Percentiles rank a stretch among this genome's conserved stretches.
Evolutionary conservation across 2,329 filamentous ascomycete genomes (phyloP).

Genomic region (Pseudogymnoascus destructans): DNA sequence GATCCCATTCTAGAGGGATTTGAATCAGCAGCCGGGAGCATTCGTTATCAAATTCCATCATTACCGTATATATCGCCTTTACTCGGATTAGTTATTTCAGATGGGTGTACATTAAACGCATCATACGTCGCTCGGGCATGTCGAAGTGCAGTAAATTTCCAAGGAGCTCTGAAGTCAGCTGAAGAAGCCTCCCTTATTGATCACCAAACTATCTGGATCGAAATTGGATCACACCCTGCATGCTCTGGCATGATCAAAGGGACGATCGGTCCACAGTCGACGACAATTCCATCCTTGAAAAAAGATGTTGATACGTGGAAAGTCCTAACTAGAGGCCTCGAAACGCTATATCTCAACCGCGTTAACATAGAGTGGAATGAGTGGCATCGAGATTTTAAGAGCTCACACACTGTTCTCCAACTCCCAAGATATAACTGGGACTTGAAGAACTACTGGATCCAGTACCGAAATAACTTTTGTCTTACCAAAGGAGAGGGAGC

Average conservation of each 20-base stretch:
- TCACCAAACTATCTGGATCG: slow-evolving; percentile 54
- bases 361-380: slow-evolving; percentile 43
- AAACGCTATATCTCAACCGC: slow-evolving; percentile 35
- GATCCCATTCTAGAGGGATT: slow-evolving; percentile 48
- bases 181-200: slow-evolving; percentile 47
- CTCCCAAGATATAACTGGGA: slow-evolving; percentile 50
- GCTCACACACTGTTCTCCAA: slow-evolving; percentile 37
- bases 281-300: slow-evolving; percentile 33
- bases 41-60: slow-evolving; percentile 40
- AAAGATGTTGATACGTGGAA: slow-evolving; percentile 42
- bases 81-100: slow-evolving; percentile 43
- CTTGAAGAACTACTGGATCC: slow-evolving; percentile 40
- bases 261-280: slow-evolving; percentile 25
- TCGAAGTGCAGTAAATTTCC: slow-evolving; percentile 55
- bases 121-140: slow-evolving; percentile 51
- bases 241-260: slow-evolving; percentile 25
- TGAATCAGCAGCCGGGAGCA: slow-evolving; percentile 37
- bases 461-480: slow-evolving; percentile 42
- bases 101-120: slow-evolving; percentile 41
- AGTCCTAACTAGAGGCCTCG: slow-evolving; percentile 36
- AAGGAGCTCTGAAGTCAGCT: slow-evolving; percentile 44
- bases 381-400: slow-evolving; percentile 41
- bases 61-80: slow-evolving; percentile 56
- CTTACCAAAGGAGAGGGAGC: slow-evolving; percentile 43
- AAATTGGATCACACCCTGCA: slow-evolving; percentile 57